A percentile compares a stretch with the other conserved stretches of the same genome.
Evolutionary conservation across 208 protist genomes (phyloP).

Genomic region (Porcisia hertigi): DNA sequence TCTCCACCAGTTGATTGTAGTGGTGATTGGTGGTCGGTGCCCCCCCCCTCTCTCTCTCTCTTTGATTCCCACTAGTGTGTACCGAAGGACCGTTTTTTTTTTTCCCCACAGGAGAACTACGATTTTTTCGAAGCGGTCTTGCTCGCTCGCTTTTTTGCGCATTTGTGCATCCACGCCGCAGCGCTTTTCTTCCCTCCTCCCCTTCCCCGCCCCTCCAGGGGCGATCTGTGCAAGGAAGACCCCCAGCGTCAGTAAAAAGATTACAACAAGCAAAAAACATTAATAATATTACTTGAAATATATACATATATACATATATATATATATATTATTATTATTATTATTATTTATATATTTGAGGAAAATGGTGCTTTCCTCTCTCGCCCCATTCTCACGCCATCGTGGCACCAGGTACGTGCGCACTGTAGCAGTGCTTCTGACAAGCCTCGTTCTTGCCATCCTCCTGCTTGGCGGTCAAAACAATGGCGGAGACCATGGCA

Average conservation of each 20-base stretch:
- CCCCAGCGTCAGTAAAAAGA: background rate
- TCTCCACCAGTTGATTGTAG: background rate
- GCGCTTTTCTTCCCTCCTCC: background rate
- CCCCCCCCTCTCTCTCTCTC: background rate
- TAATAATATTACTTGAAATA: background rate
- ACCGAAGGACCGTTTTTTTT: no score
- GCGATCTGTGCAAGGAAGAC: background rate
- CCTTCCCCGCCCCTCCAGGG: background rate
- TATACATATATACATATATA: background rate
- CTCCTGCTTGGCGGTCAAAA: constrained; percentile 8
- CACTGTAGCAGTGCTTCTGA: background rate
- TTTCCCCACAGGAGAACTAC: no score
- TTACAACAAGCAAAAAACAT: background rate
- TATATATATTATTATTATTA: background rate
- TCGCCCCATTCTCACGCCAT: background rate
- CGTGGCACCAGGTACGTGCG: background rate
- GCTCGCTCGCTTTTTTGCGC: background rate
- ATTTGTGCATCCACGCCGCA: background rate
- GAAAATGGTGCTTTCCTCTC: background rate
- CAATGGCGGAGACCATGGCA: background rate
- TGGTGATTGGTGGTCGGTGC: background rate
- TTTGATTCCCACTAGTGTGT: background rate
- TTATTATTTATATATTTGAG: background rate
- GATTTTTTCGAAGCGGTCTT: background rate
- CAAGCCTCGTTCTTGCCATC: background rate